Evolutionary conservation across 1,284 basidiomycete species (phyloP).

Genomic region (Hypsizygus ulmarius): DNA sequence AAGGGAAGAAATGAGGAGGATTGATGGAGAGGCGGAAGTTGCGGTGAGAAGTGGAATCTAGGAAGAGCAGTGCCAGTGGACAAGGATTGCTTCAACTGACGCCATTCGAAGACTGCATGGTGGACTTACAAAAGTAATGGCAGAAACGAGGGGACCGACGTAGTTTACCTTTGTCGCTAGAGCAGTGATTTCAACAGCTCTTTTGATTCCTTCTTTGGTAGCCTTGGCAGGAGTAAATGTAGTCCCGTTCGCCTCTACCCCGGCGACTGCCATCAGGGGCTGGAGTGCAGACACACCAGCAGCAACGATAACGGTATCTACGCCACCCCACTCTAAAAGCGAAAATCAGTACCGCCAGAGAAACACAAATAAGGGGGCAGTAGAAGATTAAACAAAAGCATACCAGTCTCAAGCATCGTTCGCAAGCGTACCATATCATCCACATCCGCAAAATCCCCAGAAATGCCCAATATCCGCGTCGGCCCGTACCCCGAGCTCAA

Average conservation of each 20-base stretch:
- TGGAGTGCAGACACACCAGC: slow-evolving; percentile 86
- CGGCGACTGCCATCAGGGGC: slow-evolving; percentile 75
- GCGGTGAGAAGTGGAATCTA: slow-evolving; percentile 77
- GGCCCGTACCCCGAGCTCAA: slow-evolving; percentile 3
- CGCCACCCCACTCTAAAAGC: slow-evolving; percentile 66
- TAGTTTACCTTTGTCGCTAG: slow-evolving; percentile 63
- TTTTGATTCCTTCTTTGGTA: slow-evolving; percentile 46
- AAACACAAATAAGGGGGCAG: not conserved
- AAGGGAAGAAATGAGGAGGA: slow-evolving; percentile 79
- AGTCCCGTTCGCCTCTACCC: slow-evolving; percentile 44
- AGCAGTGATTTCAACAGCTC: slow-evolving; percentile 49
- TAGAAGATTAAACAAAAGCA: slow-evolving; percentile 21
- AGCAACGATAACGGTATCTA: slow-evolving; percentile 83
- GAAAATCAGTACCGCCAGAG: slow-evolving; percentile 1
- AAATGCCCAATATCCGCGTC: slow-evolving; percentile 37
- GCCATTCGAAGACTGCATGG: slow-evolving; percentile 1
- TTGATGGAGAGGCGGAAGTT: slow-evolving; percentile 69
- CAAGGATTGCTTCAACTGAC: no score
- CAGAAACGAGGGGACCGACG: slow-evolving; percentile 60
- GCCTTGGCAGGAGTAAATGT: slow-evolving; percentile 36
- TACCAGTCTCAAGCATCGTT: slow-evolving; percentile 55
- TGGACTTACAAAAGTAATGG: slow-evolving; percentile 61
- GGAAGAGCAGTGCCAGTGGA: slow-evolving; percentile 2
- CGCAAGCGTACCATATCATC: slow-evolving; percentile 71
- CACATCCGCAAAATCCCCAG: slow-evolving; percentile 66